Conservation (phyloP, 495 filamentous ascomycete species). For the Glutinoglossum americanum region DNA sequence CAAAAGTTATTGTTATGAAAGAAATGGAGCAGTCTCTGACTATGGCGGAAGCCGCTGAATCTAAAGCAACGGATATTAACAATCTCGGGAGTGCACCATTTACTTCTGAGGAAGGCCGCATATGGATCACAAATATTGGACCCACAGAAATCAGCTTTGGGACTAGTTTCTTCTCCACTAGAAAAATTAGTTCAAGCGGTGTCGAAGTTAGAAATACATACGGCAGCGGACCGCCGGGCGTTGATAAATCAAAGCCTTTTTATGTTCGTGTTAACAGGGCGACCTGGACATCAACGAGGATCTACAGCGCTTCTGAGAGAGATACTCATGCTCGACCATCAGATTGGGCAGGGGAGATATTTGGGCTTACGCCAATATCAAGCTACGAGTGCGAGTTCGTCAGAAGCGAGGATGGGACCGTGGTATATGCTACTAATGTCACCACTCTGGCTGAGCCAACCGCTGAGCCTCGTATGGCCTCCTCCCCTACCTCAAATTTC, state of each 20-base stretch:
- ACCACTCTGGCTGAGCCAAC: constrained; percentile 54
- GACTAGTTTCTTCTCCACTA: constrained; percentile 36
- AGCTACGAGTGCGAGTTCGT: constrained; percentile 76
- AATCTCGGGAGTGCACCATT: constrained; percentile 66
- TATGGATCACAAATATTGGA: constrained; percentile 76
- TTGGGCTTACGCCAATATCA: constrained; percentile 64
- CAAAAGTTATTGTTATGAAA: constrained; percentile 81
- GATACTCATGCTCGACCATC: constrained; percentile 21
- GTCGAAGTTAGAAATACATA: neutral
- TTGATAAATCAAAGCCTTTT: constrained; percentile 53
- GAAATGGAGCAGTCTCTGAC: constrained; percentile 77
- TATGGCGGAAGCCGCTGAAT: constrained; percentile 46
- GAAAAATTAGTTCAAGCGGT: neutral
- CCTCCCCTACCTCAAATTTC: neutral
- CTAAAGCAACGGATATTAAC: constrained; percentile 54
- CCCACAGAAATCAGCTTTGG: constrained; percentile 66
- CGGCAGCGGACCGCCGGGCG: constrained; percentile 10
- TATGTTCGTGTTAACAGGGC: constrained; percentile 78
- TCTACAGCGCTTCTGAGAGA: constrained; percentile 32
- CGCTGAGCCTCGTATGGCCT: constrained; percentile 34
- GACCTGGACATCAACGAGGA: constrained; percentile 64
- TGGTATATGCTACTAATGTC: constrained; percentile 58
- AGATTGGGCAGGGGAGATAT: constrained; percentile 66
- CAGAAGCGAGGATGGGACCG: constrained; percentile 44
- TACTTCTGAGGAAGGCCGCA: constrained; percentile 43